Evolutionary conservation across 495 filamentous ascomycete genomes (phyloP).

Genomic region (Aspergillus indologenus): DNA sequence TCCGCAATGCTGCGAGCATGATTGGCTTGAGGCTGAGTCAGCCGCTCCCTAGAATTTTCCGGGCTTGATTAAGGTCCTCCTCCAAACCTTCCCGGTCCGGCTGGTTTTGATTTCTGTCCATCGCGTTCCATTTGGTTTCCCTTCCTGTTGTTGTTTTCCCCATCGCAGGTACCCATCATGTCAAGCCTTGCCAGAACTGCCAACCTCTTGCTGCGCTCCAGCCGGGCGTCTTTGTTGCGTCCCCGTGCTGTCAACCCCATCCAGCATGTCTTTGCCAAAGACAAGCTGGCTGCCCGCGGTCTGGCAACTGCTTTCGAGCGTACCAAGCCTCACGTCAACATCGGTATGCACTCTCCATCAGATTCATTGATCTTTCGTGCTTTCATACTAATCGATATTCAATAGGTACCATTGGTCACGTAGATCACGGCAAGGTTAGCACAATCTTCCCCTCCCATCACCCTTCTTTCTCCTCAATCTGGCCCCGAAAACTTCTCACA

Average conservation of each 20-base stretch:
- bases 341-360: constrained; percentile 56
- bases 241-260: constrained; percentile 63
- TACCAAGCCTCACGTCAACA: constrained; percentile 96
- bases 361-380: not conserved
- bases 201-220: constrained; percentile 66
- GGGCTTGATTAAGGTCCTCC: constrained; percentile 21
- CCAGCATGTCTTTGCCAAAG: constrained; percentile 63
- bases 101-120: constrained; percentile 27
- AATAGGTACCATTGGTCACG: constrained; percentile 93
- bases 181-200: constrained; percentile 61
- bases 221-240: constrained; percentile 59
- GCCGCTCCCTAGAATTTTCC: constrained; percentile 43
- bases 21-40: constrained; percentile 45
- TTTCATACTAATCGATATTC: constrained; percentile 12
- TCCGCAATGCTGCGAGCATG: constrained; percentile 38
- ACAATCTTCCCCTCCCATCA: constrained; percentile 8
- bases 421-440: constrained; percentile 96
- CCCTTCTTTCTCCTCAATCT: constrained; percentile 17
- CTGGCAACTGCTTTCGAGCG: constrained; percentile 82
- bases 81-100: constrained; percentile 24
- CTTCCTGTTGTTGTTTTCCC: constrained; percentile 35
- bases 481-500: constrained; percentile 24
- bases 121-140: constrained; percentile 33
- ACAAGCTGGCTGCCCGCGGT: constrained; percentile 64
- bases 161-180: constrained; percentile 52